Evolutionary conservation across 192 early-diverging fungal species (phyloP).

Genomic region (Backusella luteola): DNA sequence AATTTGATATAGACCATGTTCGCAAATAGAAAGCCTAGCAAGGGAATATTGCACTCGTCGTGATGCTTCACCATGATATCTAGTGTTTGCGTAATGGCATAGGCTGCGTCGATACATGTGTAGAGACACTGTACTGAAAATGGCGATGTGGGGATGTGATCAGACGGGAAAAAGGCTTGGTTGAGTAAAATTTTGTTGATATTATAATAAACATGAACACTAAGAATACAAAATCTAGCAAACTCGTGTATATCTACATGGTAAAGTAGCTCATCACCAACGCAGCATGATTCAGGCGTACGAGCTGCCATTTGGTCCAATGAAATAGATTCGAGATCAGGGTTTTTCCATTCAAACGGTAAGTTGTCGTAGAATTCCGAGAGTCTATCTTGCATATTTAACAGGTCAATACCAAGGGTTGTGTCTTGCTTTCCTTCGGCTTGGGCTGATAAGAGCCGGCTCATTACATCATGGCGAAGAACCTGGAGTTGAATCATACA

Average conservation of each 20-base stretch:
- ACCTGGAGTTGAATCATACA: constrained; percentile 34
- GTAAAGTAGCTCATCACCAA: constrained; percentile 6
- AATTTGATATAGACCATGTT: constrained; percentile 34
- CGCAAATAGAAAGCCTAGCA: constrained; percentile 34
- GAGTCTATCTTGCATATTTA: constrained; percentile 16
- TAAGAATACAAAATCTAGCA: constrained; percentile 30
- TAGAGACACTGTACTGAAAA: constrained; percentile 36
- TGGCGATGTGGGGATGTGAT: constrained; percentile 24
- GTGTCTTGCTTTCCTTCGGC: constrained; percentile 6
- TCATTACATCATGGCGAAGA: constrained; percentile 31
- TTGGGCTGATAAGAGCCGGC: constrained; percentile 22
- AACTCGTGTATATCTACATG: constrained; percentile 17
- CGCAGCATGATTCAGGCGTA: not conserved
- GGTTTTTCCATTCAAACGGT: constrained; percentile 19
- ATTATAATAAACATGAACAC: constrained; percentile 32
- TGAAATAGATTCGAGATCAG: constrained; percentile 6
- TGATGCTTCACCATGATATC: constrained; percentile 34
- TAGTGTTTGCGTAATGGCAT: constrained; percentile 29
- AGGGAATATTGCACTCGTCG: constrained; percentile 35
- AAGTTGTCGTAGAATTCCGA: constrained; percentile 4
- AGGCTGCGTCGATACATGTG: constrained; percentile 31
- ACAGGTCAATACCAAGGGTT: constrained; percentile 22
- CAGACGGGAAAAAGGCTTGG: constrained; percentile 37
- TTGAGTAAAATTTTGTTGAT: constrained; percentile 39
- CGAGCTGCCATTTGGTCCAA: not conserved